Base-by-base conservation (phyloP, 2,329 filamentous ascomycete genomes). In the Nemania bipapillata region DNA sequence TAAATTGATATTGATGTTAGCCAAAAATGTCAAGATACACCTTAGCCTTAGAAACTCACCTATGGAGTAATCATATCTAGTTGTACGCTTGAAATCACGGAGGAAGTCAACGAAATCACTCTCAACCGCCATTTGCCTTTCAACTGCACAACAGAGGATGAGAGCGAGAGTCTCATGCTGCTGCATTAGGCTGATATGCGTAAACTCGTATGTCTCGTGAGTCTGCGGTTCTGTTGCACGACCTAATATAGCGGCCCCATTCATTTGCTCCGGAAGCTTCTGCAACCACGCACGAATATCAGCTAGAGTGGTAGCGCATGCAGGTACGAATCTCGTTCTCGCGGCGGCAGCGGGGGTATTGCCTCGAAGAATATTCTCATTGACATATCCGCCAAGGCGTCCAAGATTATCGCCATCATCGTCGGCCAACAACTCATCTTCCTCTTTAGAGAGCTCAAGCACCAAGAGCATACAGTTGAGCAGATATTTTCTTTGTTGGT, bases 111-210 rank as follows among this genome's bases (percentile, higher is more conserved):
- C 86, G 74, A 97, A 94, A 77, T 97, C 93, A 40, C 89, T 84
- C 4, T 88, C 81, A 52, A 86, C 87, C 2, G 90, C 90, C 74
- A 92, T 90, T 62, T 90, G 88, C 72, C 89, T 91, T 74, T 94
- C 93, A 69, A 97, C 87, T 63, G 96, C 87, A 69, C 92, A 90
- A 69, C 89, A 90, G 59, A 96, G 82, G 61, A 97, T 91, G n/a
- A 93, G 87, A 12, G 91, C 90, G 17, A 99, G 83, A 17, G 92
- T 89, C 78, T 99, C 95, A 77, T 99, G 96, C 79, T 99, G 95
- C 76, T 93, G 90, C 24, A 91, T 89, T 59, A 99, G 85, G 76
- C 93, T 96, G 72, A 88, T 83, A 52, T 91, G 89, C 75, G 97
- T 92, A 75, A 92, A 92, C 74, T 94, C 90, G 70, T 97, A 87